These are phyloP conservation scores for Rhizopogon vinicolor DNA, from an alignment of 768 basidiomycete species.

Conservation along the genomic window DNA sequence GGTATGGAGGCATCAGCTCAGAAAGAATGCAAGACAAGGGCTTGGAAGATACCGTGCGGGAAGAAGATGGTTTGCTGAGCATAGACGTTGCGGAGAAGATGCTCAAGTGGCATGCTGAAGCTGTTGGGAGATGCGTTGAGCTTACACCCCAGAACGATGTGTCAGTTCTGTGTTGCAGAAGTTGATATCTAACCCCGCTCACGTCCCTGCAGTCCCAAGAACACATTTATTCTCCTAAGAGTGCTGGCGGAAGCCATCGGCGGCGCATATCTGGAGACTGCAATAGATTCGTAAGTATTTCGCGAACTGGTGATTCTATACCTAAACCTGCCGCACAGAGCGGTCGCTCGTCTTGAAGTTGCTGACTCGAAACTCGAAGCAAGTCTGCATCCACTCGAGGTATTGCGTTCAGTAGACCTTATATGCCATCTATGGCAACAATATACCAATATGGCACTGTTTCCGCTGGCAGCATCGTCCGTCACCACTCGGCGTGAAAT, in stretches of 20 bases:
- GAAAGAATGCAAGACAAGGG: constrained; percentile 45
- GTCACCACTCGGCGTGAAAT: constrained; percentile 90
- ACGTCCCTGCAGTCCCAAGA: constrained; percentile 65
- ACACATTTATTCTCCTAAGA: constrained; percentile 76
- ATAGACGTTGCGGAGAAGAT: constrained; percentile 82
- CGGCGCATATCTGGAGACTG: constrained; percentile 82
- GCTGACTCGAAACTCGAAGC: constrained; percentile 80
- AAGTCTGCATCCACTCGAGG: constrained; percentile 58
- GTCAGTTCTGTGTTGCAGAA: constrained; percentile 41
- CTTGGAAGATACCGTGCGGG: constrained; percentile 65
- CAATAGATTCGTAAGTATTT: constrained; percentile 80
- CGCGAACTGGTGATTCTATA: background rate
- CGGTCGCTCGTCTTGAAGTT: constrained; percentile 65
- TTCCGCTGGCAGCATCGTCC: constrained; percentile 81
- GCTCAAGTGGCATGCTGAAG: constrained; percentile 97
- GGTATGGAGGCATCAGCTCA: constrained; percentile 77
- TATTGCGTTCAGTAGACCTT: constrained; percentile 73
- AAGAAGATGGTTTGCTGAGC: constrained; percentile 79
- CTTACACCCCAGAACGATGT: constrained; percentile 78
- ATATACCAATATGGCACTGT: constrained; percentile 85
- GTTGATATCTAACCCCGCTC: constrained; percentile 1
- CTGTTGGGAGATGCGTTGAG: constrained; percentile 91
- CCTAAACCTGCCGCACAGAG: constrained; percentile 34
- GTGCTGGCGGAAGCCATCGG: constrained; percentile 86
- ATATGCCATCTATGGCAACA: constrained; percentile 97